A percentile compares a stretch with the other conserved stretches of the same genome.
Conservation (phyloP, 306 rosid genomes). For the Coriaria nepalensis region DNA sequence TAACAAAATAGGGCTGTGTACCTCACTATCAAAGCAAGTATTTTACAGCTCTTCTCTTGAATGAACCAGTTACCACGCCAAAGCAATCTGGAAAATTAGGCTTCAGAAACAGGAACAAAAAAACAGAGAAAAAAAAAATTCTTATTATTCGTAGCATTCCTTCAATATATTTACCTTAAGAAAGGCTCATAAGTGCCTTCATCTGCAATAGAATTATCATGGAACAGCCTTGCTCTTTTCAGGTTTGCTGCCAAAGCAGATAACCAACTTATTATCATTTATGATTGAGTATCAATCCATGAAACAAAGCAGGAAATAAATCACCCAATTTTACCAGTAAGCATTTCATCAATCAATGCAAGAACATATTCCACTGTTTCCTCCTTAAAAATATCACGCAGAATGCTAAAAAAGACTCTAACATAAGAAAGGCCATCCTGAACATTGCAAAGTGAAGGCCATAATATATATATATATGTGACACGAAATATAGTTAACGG, state of each 20-base stretch:
- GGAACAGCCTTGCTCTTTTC: slow-evolving; percentile 78
- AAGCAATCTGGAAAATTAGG: slow-evolving; percentile 62
- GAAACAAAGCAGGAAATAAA: slow-evolving; percentile 10
- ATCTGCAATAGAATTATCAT: slow-evolving; percentile 55
- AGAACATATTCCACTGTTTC: slow-evolving; percentile 88
- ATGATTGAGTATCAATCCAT: no score
- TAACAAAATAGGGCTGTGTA: slow-evolving; percentile 11
- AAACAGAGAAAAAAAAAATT: not conserved
- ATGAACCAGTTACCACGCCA: slow-evolving; percentile 91
- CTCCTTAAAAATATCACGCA: slow-evolving; percentile 78
- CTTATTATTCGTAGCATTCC: not conserved
- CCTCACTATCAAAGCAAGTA: slow-evolving; percentile 79
- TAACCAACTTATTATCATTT: slow-evolving; percentile 9
- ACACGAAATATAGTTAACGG: not conserved
- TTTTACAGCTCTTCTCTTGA: slow-evolving; percentile 96
- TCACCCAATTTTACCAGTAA: slow-evolving; percentile 43
- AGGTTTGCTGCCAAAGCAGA: slow-evolving; percentile 58
- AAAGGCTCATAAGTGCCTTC: slow-evolving; percentile 87
- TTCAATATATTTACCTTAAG: slow-evolving; percentile 48
- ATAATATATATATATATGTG: not conserved
- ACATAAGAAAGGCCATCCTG: slow-evolving; percentile 96
- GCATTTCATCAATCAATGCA: slow-evolving; percentile 84
- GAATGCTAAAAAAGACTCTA: slow-evolving; percentile 63
- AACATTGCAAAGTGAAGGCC: slow-evolving; percentile 4
- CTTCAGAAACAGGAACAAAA: not conserved